Evolutionary conservation across 768 basidiomycete species (phyloP).

Genomic region (Kondoa malvinella): DNA sequence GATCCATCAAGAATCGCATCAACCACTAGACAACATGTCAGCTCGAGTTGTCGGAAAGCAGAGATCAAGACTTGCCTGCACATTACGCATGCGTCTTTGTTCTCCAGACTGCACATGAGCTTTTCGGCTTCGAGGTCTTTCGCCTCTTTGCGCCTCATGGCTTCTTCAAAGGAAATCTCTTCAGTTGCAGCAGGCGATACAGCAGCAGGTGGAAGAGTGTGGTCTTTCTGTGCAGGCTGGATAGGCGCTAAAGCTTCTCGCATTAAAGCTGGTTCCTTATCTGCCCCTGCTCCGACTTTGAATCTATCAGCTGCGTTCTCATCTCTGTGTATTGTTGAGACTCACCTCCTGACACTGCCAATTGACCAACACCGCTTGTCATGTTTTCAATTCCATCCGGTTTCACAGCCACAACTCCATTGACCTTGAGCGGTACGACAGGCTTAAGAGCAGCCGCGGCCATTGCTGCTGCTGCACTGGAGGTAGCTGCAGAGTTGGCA

Average conservation of each 20-base stretch:
- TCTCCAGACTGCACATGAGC: slow-evolving; percentile 68
- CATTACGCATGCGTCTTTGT: slow-evolving; percentile 69
- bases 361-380: slow-evolving; percentile 25
- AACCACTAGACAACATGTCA: too few relatives aligned
- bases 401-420: not conserved
- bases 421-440: not conserved
- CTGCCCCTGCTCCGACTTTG: slow-evolving; percentile 10
- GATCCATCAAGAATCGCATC: too few relatives aligned
- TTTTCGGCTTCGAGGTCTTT: slow-evolving; percentile 66
- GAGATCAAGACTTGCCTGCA: too few relatives aligned
- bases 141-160: slow-evolving; percentile 50
- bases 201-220: slow-evolving; percentile 3
- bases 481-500: slow-evolving; percentile 23
- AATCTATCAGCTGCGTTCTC: not conserved
- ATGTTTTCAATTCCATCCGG: slow-evolving; percentile 20
- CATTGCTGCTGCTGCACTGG: not conserved
- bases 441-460: slow-evolving; percentile 2
- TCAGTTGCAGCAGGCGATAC: slow-evolving; percentile 25
- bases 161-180: slow-evolving; percentile 43
- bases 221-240: slow-evolving; percentile 36
- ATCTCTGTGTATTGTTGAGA: slow-evolving; percentile 11
- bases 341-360: slow-evolving; percentile 10
- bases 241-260: slow-evolving; percentile 23
- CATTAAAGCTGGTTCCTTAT: slow-evolving; percentile 4
- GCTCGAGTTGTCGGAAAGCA: too few relatives aligned